These are phyloP conservation scores for Cryptococcus floricola DNA, from an alignment of 1,284 basidiomycete genomes.

Conservation along the genomic window DNA sequence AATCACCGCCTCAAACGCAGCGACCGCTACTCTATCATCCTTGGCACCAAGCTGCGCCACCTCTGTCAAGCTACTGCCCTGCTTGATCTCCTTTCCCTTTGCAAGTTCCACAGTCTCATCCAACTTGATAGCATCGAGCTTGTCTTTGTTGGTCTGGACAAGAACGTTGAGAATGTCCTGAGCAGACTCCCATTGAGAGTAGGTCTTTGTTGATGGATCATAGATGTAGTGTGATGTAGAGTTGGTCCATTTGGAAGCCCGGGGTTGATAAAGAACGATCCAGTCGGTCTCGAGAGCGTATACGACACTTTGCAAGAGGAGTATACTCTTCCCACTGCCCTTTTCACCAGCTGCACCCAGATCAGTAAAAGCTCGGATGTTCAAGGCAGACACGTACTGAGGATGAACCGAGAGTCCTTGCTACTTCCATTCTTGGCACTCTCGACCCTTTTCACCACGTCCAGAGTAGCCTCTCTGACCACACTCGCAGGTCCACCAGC, in stretches of 20 bases:
- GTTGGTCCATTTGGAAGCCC: slow-evolving; percentile 70
- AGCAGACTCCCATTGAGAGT: slow-evolving; percentile 59
- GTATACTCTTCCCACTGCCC: slow-evolving; percentile 79
- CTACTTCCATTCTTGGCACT: slow-evolving; percentile 14
- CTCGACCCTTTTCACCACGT: slow-evolving; percentile 33
- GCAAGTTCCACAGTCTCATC: slow-evolving; percentile 4
- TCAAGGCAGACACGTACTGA: slow-evolving; percentile 19
- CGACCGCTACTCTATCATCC: slow-evolving; percentile 58
- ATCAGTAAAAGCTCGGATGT: neutral
- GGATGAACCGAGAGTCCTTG: slow-evolving; percentile 20
- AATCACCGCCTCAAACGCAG: slow-evolving; percentile 64
- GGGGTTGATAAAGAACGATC: slow-evolving; percentile 85
- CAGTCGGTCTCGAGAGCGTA: slow-evolving; percentile 68
- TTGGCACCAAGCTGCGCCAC: slow-evolving; percentile 61
- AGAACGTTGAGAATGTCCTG: slow-evolving; percentile 10
- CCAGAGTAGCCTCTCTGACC: slow-evolving; percentile 40
- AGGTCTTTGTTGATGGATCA: slow-evolving; percentile 68
- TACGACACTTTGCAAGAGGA: slow-evolving; percentile 74
- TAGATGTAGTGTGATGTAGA: slow-evolving; percentile 73
- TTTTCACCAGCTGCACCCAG: slow-evolving; percentile 60
- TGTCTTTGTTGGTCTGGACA: slow-evolving; percentile 40
- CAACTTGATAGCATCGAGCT: slow-evolving; percentile 38
- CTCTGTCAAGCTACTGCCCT: slow-evolving; percentile 56
- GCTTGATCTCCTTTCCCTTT: slow-evolving; percentile 49
- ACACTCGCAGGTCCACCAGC: slow-evolving; percentile 38